Evolutionary conservation across 352 stramenopile species (phyloP).

Genomic region (Aphanomyces astaci): DNA sequence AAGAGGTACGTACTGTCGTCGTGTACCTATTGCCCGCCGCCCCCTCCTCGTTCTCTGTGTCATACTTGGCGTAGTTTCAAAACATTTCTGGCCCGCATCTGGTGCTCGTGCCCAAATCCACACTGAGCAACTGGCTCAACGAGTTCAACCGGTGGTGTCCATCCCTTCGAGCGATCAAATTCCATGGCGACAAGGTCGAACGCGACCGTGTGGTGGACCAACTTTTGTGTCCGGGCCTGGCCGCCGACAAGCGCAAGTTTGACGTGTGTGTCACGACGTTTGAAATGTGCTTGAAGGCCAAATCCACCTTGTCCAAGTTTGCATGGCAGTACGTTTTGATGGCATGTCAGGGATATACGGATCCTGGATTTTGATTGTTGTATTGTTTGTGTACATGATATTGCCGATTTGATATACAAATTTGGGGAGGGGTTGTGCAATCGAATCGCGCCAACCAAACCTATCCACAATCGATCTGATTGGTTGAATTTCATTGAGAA

Average conservation of each 20-base stretch:
- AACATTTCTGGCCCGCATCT: constrained; percentile 86
- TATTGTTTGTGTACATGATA: too few relatives aligned
- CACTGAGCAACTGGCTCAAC: constrained; percentile 90
- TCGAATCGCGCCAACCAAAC: too few relatives aligned
- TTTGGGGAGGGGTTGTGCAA: too few relatives aligned
- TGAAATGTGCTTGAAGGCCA: constrained; percentile 91
- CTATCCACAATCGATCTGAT: too few relatives aligned
- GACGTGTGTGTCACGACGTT: constrained; percentile 97
- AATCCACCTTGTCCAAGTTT: constrained; percentile 83
- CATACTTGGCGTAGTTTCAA: constrained; percentile 58
- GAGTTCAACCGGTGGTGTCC: constrained; percentile 92
- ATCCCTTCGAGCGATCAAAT: constrained; percentile 85
- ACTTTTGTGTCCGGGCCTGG: constrained; percentile 78
- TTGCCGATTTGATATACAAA: too few relatives aligned
- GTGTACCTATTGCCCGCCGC: not conserved
- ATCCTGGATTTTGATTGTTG: too few relatives aligned
- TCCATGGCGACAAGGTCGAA: constrained; percentile 89
- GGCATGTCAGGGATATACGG: too few relatives aligned
- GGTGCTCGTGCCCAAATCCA: constrained; percentile 91
- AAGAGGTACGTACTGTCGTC: constrained; percentile 34
- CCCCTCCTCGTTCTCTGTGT: not conserved
- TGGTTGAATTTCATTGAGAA: too few relatives aligned
- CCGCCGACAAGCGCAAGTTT: constrained; percentile 90
- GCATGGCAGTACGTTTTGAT: constrained; percentile 81
- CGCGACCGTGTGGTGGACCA: constrained; percentile 79